A percentile compares a stretch with the other conserved stretches of the same genome.
Conservation (phyloP, 805 yeast genomes). For the Candida arabinofermentans region DNA sequence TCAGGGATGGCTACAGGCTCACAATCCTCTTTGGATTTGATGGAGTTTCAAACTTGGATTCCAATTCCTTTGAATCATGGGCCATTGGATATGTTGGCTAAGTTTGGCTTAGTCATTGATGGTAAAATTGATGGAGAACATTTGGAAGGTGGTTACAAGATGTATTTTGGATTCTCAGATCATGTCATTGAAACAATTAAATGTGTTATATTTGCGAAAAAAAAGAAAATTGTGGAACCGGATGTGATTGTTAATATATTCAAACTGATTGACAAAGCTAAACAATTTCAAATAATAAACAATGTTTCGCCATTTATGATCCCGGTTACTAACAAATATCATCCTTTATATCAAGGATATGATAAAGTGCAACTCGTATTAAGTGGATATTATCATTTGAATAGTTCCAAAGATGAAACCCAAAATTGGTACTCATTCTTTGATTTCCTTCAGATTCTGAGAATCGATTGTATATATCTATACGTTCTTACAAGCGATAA, state of each 20-base stretch:
- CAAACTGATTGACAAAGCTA: slow-evolving; percentile 21
- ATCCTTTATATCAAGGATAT: slow-evolving; percentile 26
- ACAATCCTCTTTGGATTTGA: slow-evolving; percentile 47
- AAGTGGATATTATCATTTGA: slow-evolving; percentile 21
- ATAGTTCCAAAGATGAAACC: background rate
- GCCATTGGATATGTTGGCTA: slow-evolving; percentile 17
- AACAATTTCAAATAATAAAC: slow-evolving; percentile 19
- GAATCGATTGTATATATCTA: slow-evolving; percentile 34
- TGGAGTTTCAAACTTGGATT: slow-evolving; percentile 36
- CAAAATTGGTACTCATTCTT: slow-evolving; percentile 27
- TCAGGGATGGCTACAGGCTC: slow-evolving; percentile 49
- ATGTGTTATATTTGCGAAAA: slow-evolving; percentile 18
- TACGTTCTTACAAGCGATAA: slow-evolving; percentile 29
- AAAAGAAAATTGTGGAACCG: slow-evolving; percentile 9
- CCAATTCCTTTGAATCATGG: slow-evolving; percentile 26
- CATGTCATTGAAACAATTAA: slow-evolving; percentile 23
- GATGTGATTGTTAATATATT: slow-evolving; percentile 16
- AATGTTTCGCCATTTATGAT: slow-evolving; percentile 23
- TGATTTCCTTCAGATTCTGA: slow-evolving; percentile 27
- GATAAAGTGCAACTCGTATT: slow-evolving; percentile 18
- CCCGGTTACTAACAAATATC: slow-evolving; percentile 21
- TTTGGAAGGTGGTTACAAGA: slow-evolving; percentile 22
- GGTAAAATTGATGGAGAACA: slow-evolving; percentile 12
- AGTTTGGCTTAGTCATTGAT: slow-evolving; percentile 26
- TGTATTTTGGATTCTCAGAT: slow-evolving; percentile 27